Evolutionary conservation across 106 monocot genomes (phyloP).

Genomic region (Dioscorea zingiberensis): DNA sequence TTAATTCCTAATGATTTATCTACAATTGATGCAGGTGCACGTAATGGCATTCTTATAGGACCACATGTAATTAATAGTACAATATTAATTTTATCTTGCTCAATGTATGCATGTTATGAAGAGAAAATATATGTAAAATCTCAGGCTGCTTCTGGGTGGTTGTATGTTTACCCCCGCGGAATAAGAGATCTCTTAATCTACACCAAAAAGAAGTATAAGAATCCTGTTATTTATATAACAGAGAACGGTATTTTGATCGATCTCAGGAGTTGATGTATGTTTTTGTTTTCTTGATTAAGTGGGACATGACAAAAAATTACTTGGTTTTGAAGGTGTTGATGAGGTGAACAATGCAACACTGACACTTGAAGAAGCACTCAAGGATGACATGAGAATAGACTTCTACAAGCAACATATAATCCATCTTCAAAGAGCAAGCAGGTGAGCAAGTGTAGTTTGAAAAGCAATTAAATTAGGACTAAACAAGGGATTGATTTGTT

Average conservation of each 20-base stretch:
- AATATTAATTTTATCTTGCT: neutral
- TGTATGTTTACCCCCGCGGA: slow-evolving; percentile 32
- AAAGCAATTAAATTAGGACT: slow-evolving; percentile 11
- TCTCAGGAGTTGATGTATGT: no score
- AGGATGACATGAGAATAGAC: slow-evolving; percentile 3
- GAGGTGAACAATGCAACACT: neutral
- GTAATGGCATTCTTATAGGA: slow-evolving; percentile 38
- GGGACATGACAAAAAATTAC: no score
- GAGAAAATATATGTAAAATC: neutral
- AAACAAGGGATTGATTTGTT: neutral
- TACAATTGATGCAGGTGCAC: no score
- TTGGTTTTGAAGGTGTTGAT: slow-evolving; percentile 21
- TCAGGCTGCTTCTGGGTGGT: slow-evolving; percentile 33
- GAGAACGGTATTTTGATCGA: slow-evolving; percentile 30
- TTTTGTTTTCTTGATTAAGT: no score
- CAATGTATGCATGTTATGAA: neutral
- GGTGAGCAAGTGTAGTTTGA: neutral
- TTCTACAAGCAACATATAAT: neutral
- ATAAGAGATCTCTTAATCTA: slow-evolving; percentile 30
- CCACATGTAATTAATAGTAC: slow-evolving; percentile 27
- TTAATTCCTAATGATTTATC: no score
- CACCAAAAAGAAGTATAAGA: slow-evolving; percentile 34
- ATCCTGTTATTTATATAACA: slow-evolving; percentile 40
- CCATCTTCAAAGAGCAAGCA: neutral
- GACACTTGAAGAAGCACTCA: slow-evolving; percentile 23